Conservation (phyloP, 2,329 filamentous ascomycete genomes). For the Diaporthe nobilis region DNA sequence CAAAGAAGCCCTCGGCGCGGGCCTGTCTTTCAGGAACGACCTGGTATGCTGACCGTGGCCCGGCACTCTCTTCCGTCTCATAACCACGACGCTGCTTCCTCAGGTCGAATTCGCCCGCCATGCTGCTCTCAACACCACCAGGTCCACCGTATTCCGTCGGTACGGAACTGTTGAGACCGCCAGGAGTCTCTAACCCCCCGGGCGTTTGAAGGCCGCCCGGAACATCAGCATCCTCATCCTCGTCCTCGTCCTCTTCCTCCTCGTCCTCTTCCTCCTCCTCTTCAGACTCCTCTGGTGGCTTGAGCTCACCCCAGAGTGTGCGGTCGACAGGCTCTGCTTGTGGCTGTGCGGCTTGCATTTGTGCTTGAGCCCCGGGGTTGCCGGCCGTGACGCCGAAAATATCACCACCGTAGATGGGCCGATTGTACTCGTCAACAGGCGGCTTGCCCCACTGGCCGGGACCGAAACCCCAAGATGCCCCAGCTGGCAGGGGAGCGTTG, state of each 20-base stretch:
- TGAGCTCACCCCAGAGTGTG: conserved; percentile 91
- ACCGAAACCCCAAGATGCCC: conserved; percentile 94
- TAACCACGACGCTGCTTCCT: conserved; percentile 88
- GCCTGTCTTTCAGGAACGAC: conserved; percentile 91
- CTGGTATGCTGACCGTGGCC: conserved; percentile 86
- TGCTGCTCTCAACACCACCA: conserved; percentile 77
- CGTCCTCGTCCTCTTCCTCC: conserved; percentile 79
- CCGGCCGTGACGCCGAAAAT: conserved; percentile 82
- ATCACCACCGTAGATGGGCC: conserved; percentile 93
- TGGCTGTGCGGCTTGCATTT: conserved; percentile 55
- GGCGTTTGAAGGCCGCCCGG: conserved; percentile 80
- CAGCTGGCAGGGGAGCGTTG: conserved; percentile 91
- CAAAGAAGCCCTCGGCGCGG: conserved; percentile 92
- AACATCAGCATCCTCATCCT: conserved; percentile 73
- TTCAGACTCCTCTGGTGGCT: conserved; percentile 81
- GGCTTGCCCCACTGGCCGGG: conserved; percentile 97
- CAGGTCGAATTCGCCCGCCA: conserved; percentile 90
- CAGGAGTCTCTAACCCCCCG: conserved; percentile 83
- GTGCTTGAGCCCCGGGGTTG: conserved; percentile 48
- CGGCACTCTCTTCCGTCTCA: conserved; percentile 84
- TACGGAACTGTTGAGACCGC: conserved; percentile 83
- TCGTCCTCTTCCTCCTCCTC: conserved; percentile 75
- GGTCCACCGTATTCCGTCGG: conserved; percentile 82
- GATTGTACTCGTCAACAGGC: conserved; percentile 92
- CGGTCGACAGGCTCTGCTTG: conserved; percentile 87